Percentiles rank a stretch among this genome's conserved stretches.
Evolutionary conservation across 106 monocot genomes (phyloP).

Genomic region (Acanthochlamys bracteata): DNA sequence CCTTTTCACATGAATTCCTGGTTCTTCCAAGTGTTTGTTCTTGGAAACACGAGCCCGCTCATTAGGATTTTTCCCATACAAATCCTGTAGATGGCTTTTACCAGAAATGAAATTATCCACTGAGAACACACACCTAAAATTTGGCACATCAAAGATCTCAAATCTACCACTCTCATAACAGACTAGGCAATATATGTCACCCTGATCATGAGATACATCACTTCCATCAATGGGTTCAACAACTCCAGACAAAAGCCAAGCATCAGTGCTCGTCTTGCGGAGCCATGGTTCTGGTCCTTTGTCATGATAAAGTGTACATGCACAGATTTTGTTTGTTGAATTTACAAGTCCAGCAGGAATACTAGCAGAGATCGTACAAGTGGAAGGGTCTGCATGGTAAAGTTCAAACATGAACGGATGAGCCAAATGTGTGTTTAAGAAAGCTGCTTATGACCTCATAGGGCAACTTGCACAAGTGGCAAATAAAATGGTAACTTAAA

Average conservation of each 20-base stretch:
- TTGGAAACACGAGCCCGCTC: slow-evolving; percentile 10
- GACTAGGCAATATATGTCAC: slow-evolving; percentile 85
- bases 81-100: slow-evolving; percentile 58
- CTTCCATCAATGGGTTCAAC: slow-evolving; percentile 63
- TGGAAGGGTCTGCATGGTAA: slow-evolving; percentile 47
- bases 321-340: slow-evolving; percentile 44
- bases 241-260: slow-evolving; percentile 91
- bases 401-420: too few relatives aligned
- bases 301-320: slow-evolving; percentile 92
- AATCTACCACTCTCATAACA: slow-evolving; percentile 81
- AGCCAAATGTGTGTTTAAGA: too few relatives aligned
- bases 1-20: slow-evolving; percentile 26
- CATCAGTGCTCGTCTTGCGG: slow-evolving; percentile 83
- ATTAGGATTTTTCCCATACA: slow-evolving; percentile 24
- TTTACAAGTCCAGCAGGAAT: slow-evolving; percentile 39
- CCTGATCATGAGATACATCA: slow-evolving; percentile 70
- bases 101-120: slow-evolving; percentile 70
- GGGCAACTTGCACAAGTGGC: too few relatives aligned
- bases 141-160: slow-evolving; percentile 82
- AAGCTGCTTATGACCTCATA: too few relatives aligned
- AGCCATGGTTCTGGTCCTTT: slow-evolving; percentile 91
- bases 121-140: slow-evolving; percentile 74
- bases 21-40: slow-evolving; percentile 20
- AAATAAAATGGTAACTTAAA: too few relatives aligned
- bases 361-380: slow-evolving; percentile 60